Evolutionary conservation across 2,329 filamentous ascomycete species (phyloP).

Genomic region (Fusarium globosum): DNA sequence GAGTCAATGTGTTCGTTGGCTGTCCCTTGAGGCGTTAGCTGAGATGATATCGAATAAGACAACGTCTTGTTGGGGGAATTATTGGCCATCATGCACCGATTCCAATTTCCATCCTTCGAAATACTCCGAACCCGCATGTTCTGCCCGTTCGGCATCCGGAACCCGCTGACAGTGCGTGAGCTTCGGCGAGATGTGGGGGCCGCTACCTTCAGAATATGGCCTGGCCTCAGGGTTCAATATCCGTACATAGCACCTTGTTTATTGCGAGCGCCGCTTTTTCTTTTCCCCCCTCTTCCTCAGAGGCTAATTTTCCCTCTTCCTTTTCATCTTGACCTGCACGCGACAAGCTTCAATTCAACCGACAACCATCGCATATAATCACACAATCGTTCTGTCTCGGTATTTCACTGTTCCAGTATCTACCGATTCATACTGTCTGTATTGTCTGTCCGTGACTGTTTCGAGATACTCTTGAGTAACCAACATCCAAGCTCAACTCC

Average conservation of each 20-base stretch:
- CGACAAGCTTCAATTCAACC: constrained; percentile 6
- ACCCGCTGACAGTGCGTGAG: constrained; percentile 17
- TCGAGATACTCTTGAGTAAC: constrained; percentile 10
- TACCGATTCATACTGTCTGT: constrained; percentile 13
- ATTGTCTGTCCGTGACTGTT: constrained; percentile 2
- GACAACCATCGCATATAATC: neutral
- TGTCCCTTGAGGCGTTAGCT: neutral
- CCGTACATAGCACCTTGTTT: constrained; percentile 1
- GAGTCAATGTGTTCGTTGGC: neutral
- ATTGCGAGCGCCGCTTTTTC: constrained; percentile 14
- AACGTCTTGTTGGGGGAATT: neutral
- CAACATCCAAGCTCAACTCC: constrained; percentile 17
- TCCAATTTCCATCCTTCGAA: neutral
- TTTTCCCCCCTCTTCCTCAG: neutral
- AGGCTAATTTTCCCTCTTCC: constrained; percentile 20
- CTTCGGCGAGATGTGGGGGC: constrained; percentile 27
- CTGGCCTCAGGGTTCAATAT: constrained; percentile 36
- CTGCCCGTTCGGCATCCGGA: constrained; percentile 27
- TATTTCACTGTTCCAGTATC: neutral
- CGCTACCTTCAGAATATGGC: constrained; percentile 16
- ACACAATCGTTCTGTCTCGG: neutral
- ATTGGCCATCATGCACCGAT: neutral
- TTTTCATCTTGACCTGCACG: constrained; percentile 9
- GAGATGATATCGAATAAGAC: neutral
- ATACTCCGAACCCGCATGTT: constrained; percentile 10